Percentiles rank a stretch among this genome's conserved stretches.
Conservation (phyloP, 1,139 yeast species). For the Kluyveromyces sp. region DNA sequence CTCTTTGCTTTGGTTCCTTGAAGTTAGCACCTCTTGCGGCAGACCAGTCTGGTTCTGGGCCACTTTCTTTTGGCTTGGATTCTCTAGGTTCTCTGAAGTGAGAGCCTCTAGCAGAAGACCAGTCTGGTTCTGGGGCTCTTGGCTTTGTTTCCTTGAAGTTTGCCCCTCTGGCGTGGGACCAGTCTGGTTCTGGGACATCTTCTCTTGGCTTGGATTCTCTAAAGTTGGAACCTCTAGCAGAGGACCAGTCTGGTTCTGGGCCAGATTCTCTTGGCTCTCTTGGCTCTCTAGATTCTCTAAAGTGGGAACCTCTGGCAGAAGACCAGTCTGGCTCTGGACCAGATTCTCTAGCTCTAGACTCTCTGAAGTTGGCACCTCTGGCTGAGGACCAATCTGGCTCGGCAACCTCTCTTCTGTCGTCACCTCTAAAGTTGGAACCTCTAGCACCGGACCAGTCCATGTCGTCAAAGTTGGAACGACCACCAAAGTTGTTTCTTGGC, state of each 20-base stretch:
- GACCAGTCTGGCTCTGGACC: constrained; percentile 49
- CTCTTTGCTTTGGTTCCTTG: constrained; percentile 18
- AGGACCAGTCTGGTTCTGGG: constrained; percentile 30
- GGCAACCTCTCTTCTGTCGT: constrained; percentile 37
- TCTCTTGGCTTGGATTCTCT: constrained; percentile 20
- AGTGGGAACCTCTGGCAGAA: constrained; percentile 40
- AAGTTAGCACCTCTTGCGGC: constrained; percentile 38
- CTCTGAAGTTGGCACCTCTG: constrained; percentile 39
- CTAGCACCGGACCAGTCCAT: constrained; percentile 39
- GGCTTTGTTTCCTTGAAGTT: constrained; percentile 32
- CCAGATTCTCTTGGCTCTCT: constrained; percentile 22
- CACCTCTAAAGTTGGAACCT: constrained; percentile 29
- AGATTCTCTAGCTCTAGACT: constrained; percentile 27
- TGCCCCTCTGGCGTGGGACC: constrained; percentile 45
- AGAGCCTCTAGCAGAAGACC: constrained; percentile 33
- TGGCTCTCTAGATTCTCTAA: constrained; percentile 34
- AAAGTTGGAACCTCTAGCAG: constrained; percentile 20
- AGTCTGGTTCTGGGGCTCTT: constrained; percentile 38
- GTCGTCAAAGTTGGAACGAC: constrained; percentile 29
- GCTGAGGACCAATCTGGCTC: constrained; percentile 49
- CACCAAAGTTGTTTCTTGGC: constrained; percentile 51
- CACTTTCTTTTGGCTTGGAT: constrained; percentile 37
- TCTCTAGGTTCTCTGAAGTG: constrained; percentile 10
- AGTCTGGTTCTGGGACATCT: constrained; percentile 45
- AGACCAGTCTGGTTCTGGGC: constrained; percentile 56